Percentiles rank a stretch among this genome's conserved stretches.
Evolutionary conservation across 2,329 filamentous ascomycete species (phyloP).

Genomic region (Zymoseptoria pseudotritici): DNA sequence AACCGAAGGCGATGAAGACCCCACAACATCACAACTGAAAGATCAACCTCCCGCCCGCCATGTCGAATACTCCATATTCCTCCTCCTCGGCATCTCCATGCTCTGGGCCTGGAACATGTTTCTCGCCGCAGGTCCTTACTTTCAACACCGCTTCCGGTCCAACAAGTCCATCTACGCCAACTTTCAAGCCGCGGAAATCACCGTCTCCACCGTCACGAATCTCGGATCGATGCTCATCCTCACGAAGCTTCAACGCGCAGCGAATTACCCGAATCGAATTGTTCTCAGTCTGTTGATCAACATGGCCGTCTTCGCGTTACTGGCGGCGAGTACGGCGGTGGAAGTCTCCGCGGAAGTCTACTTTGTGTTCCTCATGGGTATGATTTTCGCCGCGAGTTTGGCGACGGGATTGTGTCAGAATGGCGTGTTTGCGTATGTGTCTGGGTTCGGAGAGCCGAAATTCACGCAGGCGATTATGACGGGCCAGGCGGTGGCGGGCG

Average conservation of each 20-base stretch:
- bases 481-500: constrained; percentile 85
- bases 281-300: constrained; percentile 69
- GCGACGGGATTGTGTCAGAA: constrained; percentile 87
- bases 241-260: constrained; percentile 69
- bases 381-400: constrained; percentile 71
- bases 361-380: constrained; percentile 71
- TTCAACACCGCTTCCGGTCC: constrained; percentile 69
- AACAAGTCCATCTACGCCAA: constrained; percentile 65
- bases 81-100: constrained; percentile 84
- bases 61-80: constrained; percentile 78
- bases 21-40: background rate
- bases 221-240: constrained; percentile 68
- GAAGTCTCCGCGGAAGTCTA: constrained; percentile 58
- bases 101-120: constrained; percentile 99
- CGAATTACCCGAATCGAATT: constrained; percentile 85
- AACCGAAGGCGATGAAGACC: constrained; percentile 11
- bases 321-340: constrained; percentile 74
- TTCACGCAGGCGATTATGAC: constrained; percentile 97
- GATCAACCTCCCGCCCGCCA: constrained; percentile 57
- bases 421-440: constrained; percentile 84
- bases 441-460: constrained; percentile 73
- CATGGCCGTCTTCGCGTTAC: constrained; percentile 64
- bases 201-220: constrained; percentile 78
- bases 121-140: constrained; percentile 88
- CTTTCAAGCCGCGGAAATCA: constrained; percentile 85